Percentiles rank a stretch among this genome's conserved stretches.
phyloP scores from a whole-genome alignment of 2,329 filamentous ascomycete species.

The Juglanconis juglandina region DNA sequence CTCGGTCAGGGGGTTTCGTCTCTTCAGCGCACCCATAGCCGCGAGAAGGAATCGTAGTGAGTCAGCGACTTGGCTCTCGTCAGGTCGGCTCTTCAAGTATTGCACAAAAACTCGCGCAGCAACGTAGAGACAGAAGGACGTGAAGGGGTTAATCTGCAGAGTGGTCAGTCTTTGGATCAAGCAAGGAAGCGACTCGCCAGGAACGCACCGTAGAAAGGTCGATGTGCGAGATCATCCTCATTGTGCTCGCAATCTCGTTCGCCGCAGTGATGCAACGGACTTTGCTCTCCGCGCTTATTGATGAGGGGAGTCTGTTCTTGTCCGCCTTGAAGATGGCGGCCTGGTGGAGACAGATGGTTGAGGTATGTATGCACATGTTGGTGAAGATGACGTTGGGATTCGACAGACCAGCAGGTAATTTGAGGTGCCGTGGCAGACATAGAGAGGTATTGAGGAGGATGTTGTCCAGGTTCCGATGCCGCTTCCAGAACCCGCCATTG shows the following conservation, averaged over 20 bases:
- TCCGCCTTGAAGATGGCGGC: conserved; percentile 97
- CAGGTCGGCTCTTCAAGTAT: conserved; percentile 89
- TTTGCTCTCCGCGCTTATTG: conserved; percentile 85
- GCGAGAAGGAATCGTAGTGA: conserved; percentile 87
- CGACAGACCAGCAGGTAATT: conserved; percentile 70
- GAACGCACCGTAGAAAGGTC: conserved; percentile 73
- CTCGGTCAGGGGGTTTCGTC: conserved; percentile 84
- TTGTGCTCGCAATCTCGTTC: conserved; percentile 89
- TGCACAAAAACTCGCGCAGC: conserved; percentile 92
- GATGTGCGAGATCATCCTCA: conserved; percentile 90
- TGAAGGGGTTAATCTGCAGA: conserved; percentile 84
- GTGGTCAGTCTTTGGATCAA: conserved; percentile 17
- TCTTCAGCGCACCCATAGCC: conserved; percentile 86
- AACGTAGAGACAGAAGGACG: conserved; percentile 95
- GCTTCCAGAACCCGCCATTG: conserved; percentile 93
- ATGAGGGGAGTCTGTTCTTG: conserved; percentile 72
- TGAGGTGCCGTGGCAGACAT: conserved; percentile 74
- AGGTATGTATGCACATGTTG: conserved; percentile 97
- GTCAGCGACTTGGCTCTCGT: conserved; percentile 73
- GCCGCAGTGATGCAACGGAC: conserved; percentile 89
- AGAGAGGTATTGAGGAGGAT: conserved; percentile 84
- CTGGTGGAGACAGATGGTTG: conserved; percentile 95
- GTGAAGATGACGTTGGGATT: conserved; percentile 87
- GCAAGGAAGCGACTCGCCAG: neutral
- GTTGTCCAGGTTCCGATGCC: conserved; percentile 84